Evolutionary conservation across 1,284 basidiomycete species (phyloP).

Genomic region (Thecaphora thlaspeos): DNA sequence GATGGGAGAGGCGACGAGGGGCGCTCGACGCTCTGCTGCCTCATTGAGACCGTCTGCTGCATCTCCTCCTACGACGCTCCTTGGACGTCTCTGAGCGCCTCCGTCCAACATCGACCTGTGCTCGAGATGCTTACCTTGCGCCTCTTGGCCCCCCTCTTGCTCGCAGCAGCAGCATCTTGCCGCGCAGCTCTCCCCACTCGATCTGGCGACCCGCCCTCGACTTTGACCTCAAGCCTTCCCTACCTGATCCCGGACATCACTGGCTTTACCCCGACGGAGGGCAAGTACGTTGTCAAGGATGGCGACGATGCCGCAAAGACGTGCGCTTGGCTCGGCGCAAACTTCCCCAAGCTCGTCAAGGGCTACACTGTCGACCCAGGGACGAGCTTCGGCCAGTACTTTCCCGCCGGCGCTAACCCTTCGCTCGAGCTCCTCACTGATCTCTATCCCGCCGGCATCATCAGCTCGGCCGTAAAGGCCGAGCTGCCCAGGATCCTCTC

Average conservation of each 20-base stretch:
- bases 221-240: too few relatives aligned
- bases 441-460: conserved; percentile 8
- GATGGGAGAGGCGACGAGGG: too few relatives aligned
- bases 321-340: conserved; percentile 1
- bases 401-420: conserved; percentile 14
- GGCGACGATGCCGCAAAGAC: not conserved
- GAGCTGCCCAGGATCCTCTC: conserved; percentile 6
- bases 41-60: too few relatives aligned
- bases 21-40: too few relatives aligned
- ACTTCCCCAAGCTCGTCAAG: not conserved
- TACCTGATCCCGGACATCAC: conserved; percentile 2
- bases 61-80: too few relatives aligned
- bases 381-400: conserved; percentile 17
- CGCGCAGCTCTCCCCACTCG: too few relatives aligned
- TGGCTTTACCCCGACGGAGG: conserved; percentile 1
- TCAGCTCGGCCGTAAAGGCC: not conserved
- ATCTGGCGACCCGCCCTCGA: too few relatives aligned
- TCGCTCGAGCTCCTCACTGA: conserved; percentile 16
- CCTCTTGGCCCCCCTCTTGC: too few relatives aligned
- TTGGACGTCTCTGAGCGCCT: too few relatives aligned
- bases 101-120: too few relatives aligned
- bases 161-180: too few relatives aligned
- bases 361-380: not conserved
- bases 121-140: too few relatives aligned
- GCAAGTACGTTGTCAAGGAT: not conserved